Conservation (phyloP, 306 rosid species). For the Begonia peltatifolia region DNA sequence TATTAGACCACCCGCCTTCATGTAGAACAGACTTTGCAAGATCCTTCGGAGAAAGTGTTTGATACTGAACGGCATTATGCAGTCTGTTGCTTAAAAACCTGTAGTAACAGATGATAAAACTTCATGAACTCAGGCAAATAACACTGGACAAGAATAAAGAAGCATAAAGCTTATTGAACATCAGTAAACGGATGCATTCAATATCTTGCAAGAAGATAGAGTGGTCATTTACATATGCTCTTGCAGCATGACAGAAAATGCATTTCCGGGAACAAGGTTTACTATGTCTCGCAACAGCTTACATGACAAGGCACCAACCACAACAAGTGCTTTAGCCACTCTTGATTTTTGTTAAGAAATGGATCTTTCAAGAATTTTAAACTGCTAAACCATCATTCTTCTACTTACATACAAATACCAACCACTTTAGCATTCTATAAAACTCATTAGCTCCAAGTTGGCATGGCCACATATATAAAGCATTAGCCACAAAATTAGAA, state of each 20-base stretch:
- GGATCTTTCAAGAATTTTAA: neutral
- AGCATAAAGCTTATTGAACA: neutral
- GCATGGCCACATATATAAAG: too few relatives aligned
- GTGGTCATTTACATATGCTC: neutral
- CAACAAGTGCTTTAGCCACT: neutral
- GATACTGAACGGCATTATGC: slow-evolving; percentile 55
- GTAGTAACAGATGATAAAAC: slow-evolving; percentile 1
- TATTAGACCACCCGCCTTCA: slow-evolving; percentile 77
- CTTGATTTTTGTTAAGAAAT: neutral
- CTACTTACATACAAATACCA: too few relatives aligned
- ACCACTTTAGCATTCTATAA: too few relatives aligned
- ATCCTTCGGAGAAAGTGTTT: slow-evolving; percentile 56
- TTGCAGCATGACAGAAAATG: neutral
- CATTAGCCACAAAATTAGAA: too few relatives aligned
- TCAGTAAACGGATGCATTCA: neutral
- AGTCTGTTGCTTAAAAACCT: slow-evolving; percentile 30
- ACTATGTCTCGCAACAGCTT: neutral
- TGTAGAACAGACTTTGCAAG: slow-evolving; percentile 57
- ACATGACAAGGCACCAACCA: neutral
- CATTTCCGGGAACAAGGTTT: too few relatives aligned
- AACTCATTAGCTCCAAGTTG: too few relatives aligned
- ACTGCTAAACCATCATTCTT: too few relatives aligned
- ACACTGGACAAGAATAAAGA: slow-evolving; percentile 7
- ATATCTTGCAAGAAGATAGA: neutral
- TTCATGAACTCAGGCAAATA: too few relatives aligned